Base-by-base conservation (phyloP, 176 grass and related monocot species). In the Bolboschoenus planiculmis region DNA sequence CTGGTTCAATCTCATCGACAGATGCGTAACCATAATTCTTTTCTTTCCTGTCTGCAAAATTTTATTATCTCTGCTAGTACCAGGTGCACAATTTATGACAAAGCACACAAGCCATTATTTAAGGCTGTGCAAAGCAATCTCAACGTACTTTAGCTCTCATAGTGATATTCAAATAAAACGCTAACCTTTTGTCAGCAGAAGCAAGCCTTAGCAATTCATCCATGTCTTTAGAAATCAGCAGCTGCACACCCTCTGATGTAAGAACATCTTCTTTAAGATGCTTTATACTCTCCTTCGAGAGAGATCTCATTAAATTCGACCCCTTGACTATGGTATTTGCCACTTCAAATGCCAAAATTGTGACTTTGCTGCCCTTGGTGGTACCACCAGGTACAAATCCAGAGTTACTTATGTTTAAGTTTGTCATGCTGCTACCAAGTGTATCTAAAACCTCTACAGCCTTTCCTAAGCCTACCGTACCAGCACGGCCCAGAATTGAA, bases 391-490 rank as follows among this genome's bases (percentile, higher is more conserved):
- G 88, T 90, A 90, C 90, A 91, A 98, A 98, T 82, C 86, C 88
- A 35, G 79, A 46, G 85, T 82, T 84, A 86, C 16, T 89, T 43
- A 51, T 36, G 83, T 93, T 92, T 84, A 98, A 91, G 92, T 64
- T 98, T 70, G 90, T 87, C 96, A 98, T 98, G 85, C 92, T 95
- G 84, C 96, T 98, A 31, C 96, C 96, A 82, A 98, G 92, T 84
- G 96, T 98, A 56, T 98, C 96, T 63, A 98, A 88, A 36, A 98
- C 90, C 53, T 98, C 92, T 35, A 98, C 96, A 37, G 96, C 96
- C 84, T 93, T 98, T 21, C 87, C 90, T 85, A 95, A 78, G 5
- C 91, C 90, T 70, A 85, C 88, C 75, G 84, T 93, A 87, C 94
- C 72, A 84, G 94, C 91, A 78, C 91, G 91, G 36, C 94, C 94